These are phyloP conservation scores for Populus hybrid DNA, from an alignment of 441 rosid species.

Conservation along the genomic window DNA sequence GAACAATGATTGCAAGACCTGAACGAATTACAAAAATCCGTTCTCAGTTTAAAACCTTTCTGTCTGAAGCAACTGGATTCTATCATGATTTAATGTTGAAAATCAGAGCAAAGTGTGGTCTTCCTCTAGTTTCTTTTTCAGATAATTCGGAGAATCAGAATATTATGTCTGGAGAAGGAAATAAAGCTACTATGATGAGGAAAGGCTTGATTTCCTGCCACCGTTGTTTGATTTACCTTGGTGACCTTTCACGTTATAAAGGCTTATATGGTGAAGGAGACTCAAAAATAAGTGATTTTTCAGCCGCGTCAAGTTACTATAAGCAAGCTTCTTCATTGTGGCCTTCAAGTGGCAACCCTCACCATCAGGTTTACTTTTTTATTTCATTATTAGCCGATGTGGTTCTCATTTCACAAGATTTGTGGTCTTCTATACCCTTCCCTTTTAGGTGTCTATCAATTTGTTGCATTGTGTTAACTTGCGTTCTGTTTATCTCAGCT, in stretches of 20 bases:
- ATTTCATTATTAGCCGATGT: background rate
- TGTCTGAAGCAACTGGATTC: conserved; percentile 90
- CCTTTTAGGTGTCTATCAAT: no score
- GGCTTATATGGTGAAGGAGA: conserved; percentile 86
- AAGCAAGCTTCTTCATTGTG: conserved; percentile 83
- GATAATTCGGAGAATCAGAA: conserved; percentile 61
- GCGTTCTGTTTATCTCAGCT: conserved; percentile 43
- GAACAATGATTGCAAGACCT: conserved; percentile 48
- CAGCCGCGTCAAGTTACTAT: conserved; percentile 95
- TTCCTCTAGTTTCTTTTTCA: conserved; percentile 71
- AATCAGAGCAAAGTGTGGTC: conserved; percentile 84
- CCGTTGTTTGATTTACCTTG: conserved; percentile 94
- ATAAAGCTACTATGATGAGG: conserved; percentile 56
- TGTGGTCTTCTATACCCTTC: conserved; percentile 17
- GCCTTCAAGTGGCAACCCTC: conserved; percentile 93
- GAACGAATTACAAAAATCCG: conserved; percentile 62
- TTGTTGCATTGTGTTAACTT: no score
- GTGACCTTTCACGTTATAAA: conserved; percentile 93
- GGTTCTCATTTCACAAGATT: background rate
- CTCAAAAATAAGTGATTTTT: conserved; percentile 69
- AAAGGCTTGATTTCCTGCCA: conserved; percentile 85
- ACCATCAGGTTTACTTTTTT: conserved; percentile 71
- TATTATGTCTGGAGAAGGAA: conserved; percentile 17
- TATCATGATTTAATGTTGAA: conserved; percentile 82
- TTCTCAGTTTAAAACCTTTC: conserved; percentile 82